Percentiles rank a stretch among this genome's conserved stretches.
Evolutionary conservation across 306 rosid genomes (phyloP).

Genomic region (Vicia sativa): DNA sequence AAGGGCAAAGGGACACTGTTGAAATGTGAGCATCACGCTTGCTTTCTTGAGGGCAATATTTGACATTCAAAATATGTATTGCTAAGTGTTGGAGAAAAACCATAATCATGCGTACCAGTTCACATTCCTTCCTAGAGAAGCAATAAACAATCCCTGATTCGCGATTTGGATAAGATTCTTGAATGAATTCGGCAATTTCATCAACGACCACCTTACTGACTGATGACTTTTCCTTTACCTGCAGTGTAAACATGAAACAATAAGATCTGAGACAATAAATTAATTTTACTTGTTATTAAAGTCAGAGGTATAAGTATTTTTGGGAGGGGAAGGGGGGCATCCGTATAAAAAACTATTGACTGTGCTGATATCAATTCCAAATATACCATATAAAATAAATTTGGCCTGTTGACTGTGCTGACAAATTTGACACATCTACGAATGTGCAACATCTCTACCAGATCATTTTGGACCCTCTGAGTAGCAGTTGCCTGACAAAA

Average conservation of each 20-base stretch:
- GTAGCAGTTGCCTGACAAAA: conserved; percentile 92
- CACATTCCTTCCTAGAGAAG: conserved; percentile 95
- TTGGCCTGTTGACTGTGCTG: conserved; percentile 95
- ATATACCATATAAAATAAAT: conserved; percentile 81
- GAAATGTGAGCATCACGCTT: conserved; percentile 25
- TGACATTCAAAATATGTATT: conserved; percentile 26
- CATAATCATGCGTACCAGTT: conserved; percentile 61
- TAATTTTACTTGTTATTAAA: conserved; percentile 27
- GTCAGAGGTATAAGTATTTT: conserved; percentile 1
- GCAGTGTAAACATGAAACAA: conserved; percentile 32
- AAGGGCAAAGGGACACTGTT: conserved; percentile 15
- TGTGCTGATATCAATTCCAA: not conserved
- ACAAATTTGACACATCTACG: conserved; percentile 87
- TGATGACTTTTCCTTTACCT: conserved; percentile 91
- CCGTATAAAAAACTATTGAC: conserved; percentile 4
- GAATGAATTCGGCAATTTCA: conserved; percentile 75
- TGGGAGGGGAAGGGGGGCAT: not conserved
- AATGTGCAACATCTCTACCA: conserved; percentile 90
- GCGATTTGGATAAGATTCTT: conserved; percentile 69
- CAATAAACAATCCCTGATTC: conserved; percentile 95
- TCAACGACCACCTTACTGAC: conserved; percentile 79
- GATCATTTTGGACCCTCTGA: conserved; percentile 88
- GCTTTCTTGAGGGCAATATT: conserved; percentile 27
- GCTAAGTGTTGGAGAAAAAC: conserved; percentile 23
- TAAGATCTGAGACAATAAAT: conserved; percentile 11